Evolutionary conservation across 2,329 filamentous ascomycete genomes (phyloP).

Genomic region (Aspergillus sp.): DNA sequence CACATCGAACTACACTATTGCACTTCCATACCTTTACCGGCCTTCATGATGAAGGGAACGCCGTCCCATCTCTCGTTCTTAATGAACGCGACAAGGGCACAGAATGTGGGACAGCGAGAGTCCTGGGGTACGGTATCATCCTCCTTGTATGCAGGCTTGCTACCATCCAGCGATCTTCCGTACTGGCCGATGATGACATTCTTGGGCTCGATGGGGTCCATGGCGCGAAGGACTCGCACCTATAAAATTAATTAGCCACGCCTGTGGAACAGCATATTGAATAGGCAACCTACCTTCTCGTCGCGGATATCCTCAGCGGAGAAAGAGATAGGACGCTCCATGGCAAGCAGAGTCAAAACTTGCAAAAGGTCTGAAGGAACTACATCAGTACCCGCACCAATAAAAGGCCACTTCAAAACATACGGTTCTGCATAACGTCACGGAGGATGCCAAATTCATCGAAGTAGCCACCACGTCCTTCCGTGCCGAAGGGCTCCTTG

Average conservation of each 20-base stretch:
- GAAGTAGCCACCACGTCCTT: slow-evolving; percentile 97
- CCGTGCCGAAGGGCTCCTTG: slow-evolving; percentile 98
- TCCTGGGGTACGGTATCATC: slow-evolving; percentile 98
- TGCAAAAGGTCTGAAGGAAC: slow-evolving; percentile 74
- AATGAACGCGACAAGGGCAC: slow-evolving; percentile 94
- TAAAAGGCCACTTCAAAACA: slow-evolving; percentile 27
- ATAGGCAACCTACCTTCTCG: slow-evolving; percentile 65
- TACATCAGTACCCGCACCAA: slow-evolving; percentile 18
- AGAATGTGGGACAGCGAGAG: slow-evolving; percentile 96
- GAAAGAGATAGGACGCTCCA: slow-evolving; percentile 98
- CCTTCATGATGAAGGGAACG: slow-evolving; percentile 99
- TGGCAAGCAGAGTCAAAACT: slow-evolving; percentile 90
- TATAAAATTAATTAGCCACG: slow-evolving; percentile 15
- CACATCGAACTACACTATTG: not conserved
- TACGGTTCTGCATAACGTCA: slow-evolving; percentile 98
- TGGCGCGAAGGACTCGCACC: slow-evolving; percentile 88
- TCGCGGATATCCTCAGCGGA: slow-evolving; percentile 97
- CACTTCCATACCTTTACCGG: slow-evolving; percentile 67
- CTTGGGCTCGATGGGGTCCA: slow-evolving; percentile 95
- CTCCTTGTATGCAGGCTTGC: slow-evolving; percentile 97
- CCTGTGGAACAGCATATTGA: not conserved
- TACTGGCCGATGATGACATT: slow-evolving; percentile 99
- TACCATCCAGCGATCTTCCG: slow-evolving; percentile 91
- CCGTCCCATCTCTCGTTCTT: slow-evolving; percentile 99
- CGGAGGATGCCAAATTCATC: slow-evolving; percentile 99